phyloP scores from a whole-genome alignment of 192 early-diverging fungal species.

The Podila horticola region DNA sequence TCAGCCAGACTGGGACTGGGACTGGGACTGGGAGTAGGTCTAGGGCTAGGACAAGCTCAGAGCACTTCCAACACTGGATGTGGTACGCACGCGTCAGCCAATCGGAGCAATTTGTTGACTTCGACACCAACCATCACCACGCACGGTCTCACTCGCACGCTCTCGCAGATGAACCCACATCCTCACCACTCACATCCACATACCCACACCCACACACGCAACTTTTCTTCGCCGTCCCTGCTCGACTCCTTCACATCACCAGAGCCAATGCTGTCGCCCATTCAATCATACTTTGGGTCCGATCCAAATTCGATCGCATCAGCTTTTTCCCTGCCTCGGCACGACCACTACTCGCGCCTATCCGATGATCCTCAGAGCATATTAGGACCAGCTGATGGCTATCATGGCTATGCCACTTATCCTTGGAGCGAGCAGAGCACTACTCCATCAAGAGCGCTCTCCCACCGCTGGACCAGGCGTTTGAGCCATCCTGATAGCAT shows the following conservation, averaged over 20 bases:
- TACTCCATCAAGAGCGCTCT: slow-evolving; percentile 31
- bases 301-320: slow-evolving; percentile 42
- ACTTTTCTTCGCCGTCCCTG: slow-evolving; percentile 39
- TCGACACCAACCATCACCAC: background rate
- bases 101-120: too few species aligned
- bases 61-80: background rate
- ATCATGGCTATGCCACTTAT: slow-evolving; percentile 48
- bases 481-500: slow-evolving; percentile 33
- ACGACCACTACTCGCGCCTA: slow-evolving; percentile 35
- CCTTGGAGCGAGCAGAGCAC: slow-evolving; percentile 51
- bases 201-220: slow-evolving; percentile 30
- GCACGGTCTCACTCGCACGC: background rate
- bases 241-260: slow-evolving; percentile 49
- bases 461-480: slow-evolving; percentile 47
- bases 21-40: background rate
- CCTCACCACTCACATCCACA: background rate
- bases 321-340: slow-evolving; percentile 30
- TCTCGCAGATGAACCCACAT: slow-evolving; percentile 1
- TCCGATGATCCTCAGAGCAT: slow-evolving; percentile 13
- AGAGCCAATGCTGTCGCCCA: slow-evolving; percentile 44
- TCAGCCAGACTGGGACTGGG: background rate
- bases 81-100: background rate
- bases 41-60: background rate
- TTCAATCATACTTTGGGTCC: slow-evolving; percentile 48
- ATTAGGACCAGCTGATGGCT: slow-evolving; percentile 28